Percentiles rank a stretch among this genome's conserved stretches.
phyloP scores from a whole-genome alignment of 164 flowering plant species.

The Cinnamomum chago region DNA sequence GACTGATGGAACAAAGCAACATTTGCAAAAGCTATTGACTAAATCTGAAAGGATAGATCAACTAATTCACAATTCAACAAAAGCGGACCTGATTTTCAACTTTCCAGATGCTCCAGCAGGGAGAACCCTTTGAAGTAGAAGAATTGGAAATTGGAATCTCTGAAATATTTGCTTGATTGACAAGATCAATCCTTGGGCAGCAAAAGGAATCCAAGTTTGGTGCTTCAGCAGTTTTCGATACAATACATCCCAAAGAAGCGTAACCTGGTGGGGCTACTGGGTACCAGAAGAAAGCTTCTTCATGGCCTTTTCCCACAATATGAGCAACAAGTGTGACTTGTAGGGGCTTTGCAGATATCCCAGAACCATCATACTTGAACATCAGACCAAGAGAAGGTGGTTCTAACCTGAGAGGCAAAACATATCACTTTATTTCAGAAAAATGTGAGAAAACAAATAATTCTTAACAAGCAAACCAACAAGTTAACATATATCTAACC shows the following conservation, averaged over 20 bases:
- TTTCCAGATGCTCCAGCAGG: conserved; percentile 97
- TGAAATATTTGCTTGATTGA: conserved; percentile 62
- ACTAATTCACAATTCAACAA: background rate
- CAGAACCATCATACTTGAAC: conserved; percentile 65
- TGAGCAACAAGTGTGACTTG: conserved; percentile 88
- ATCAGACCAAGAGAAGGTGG: conserved; percentile 91
- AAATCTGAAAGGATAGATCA: background rate
- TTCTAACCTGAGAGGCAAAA: conserved; percentile 54
- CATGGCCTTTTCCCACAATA: conserved; percentile 61
- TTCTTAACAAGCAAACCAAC: background rate
- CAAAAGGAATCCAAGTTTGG: conserved; percentile 61
- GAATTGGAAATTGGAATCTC: conserved; percentile 77
- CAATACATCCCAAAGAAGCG: conserved; percentile 88
- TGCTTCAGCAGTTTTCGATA: conserved; percentile 62
- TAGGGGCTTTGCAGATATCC: conserved; percentile 78
- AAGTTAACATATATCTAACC: conserved; percentile 41
- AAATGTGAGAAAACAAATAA: background rate
- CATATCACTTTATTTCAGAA: background rate
- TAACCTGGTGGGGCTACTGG: conserved; percentile 99
- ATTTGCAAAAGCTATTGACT: background rate
- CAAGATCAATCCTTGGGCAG: conserved; percentile 93
- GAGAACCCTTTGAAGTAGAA: conserved; percentile 59
- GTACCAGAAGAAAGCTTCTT: conserved; percentile 94
- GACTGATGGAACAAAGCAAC: too few relatives aligned
- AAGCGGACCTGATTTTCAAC: conserved; percentile 85